Percentiles rank a stretch among this genome's conserved stretches.
phyloP scores from a whole-genome alignment of 2,329 filamentous ascomycete species.

The Pestalotiopsis sp. region DNA sequence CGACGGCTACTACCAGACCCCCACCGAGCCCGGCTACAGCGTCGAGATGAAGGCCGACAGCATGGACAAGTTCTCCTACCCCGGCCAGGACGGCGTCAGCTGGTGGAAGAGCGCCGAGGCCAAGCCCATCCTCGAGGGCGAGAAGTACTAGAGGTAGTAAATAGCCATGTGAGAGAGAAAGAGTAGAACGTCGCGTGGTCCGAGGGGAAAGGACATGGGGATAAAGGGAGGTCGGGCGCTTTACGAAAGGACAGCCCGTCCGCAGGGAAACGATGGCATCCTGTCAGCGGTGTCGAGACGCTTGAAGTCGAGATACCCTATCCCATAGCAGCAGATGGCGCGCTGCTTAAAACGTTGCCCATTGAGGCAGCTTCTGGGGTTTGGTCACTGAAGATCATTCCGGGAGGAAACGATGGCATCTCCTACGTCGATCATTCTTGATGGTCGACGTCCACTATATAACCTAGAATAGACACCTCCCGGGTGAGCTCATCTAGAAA shows the following conservation, averaged over 20 bases:
- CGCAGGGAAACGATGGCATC: constrained; percentile 35
- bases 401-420: constrained; percentile 30
- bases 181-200: background rate
- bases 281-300: constrained; percentile 17
- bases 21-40: constrained; percentile 79
- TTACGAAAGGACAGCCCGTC: constrained; percentile 16
- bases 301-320: background rate
- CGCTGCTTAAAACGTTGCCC: constrained; percentile 6
- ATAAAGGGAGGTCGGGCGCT: constrained; percentile 14
- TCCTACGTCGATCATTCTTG: constrained; percentile 18
- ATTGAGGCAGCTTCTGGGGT: constrained; percentile 18
- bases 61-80: constrained; percentile 78
- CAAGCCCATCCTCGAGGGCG: constrained; percentile 68
- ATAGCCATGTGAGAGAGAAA: background rate
- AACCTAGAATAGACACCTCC: background rate
- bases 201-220: background rate
- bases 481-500: constrained; percentile 11
- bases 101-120: constrained; percentile 87
- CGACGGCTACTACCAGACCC: constrained; percentile 86
- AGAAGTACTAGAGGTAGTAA: constrained; percentile 45
- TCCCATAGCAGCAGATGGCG: constrained; percentile 15
- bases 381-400: constrained; percentile 18
- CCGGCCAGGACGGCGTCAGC: constrained; percentile 73
- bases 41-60: constrained; percentile 91
- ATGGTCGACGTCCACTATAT: constrained; percentile 10